Base-by-base conservation (phyloP, 1,284 basidiomycete genomes). In the Macrocystidia cucumis region DNA sequence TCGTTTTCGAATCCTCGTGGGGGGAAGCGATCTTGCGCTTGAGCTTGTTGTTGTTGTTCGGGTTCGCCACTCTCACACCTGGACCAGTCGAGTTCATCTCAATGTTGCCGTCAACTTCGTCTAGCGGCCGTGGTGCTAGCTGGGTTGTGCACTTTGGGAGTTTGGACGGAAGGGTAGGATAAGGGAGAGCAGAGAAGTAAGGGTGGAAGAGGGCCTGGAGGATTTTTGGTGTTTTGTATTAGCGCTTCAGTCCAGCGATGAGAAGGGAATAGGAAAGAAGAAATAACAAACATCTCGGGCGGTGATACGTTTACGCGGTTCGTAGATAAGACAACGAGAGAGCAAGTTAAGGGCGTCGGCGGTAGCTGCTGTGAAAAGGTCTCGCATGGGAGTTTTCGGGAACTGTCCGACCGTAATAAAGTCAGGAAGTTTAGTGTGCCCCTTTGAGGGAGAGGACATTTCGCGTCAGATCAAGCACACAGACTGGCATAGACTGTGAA, bases 311-410 rank as follows among this genome's bases (percentile, higher is more conserved):
- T 75, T 79, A 22, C 76, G 67, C 5, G 96, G 96, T 51, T 98
- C 91, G 51, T 88, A 97, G 5, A 74, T 66, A 11, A 99, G 65
- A 48, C 89, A 84, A 51, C 78, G 80, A 40, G 65, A 69, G 23
- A 97, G 70, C 8, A 98, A 69, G 46, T 91, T 92, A 24, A 98
- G 67, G 0, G 91, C 81, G 45, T 96, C 91, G 4, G 78, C 72
- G 28, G 80, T 90, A 1, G 93, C 90, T 1, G 93, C 93, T 0
- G 89, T 87, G 62, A 98, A 95, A 24, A 96, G 72, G 47, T 86
- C 78, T 22, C 86, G 78, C 21, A 96, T 66, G 9, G 84, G 85
- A 30, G 83, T 76, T 50, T 83, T 87, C 0, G 87, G 84, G 48
- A 90, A 88, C 49, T 84, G 81, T 36, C 85, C 85, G 13, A 89